Evolutionary conservation across 768 basidiomycete genomes (phyloP), one percentile per base, ranked within the genome.

Genomic region (Podaxis sp.): DNA sequence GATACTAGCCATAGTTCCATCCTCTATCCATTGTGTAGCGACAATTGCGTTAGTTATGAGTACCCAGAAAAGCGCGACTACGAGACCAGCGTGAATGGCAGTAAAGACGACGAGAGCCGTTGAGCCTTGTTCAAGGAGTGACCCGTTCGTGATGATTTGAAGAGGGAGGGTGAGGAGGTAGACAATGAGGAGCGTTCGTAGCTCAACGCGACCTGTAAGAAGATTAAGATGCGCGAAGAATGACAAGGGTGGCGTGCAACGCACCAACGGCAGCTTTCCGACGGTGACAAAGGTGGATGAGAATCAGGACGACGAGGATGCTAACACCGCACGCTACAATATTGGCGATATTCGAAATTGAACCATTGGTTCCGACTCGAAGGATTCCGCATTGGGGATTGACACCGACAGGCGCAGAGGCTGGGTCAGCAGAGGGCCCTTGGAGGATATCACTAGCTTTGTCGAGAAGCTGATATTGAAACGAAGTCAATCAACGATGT

Each of bases 21-120:
- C 96, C 72, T 98, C 96, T 59, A 98, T 91, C 54, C 95, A 72
- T 75, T 99, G 96, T n/a, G 89, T 92, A 39, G 89, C 87, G 22
- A 95, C 83, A 63, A 93, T 75, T 8, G 82, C 90, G 74, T 92
- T 93, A 36, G 82, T 92, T 57, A 93, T 77, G 66, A 94, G 76
- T 6, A 82, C 69, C 91, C 93, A 95, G 71, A 95, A 96, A 3
- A 94, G 75, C 2, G 88, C 83, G 3, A 86, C 87, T 49, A 95
- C 84, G 17, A 88, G 65, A 3, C 88, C 95, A 1, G 91, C 87
- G 66, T 97, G 95, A 8, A 96, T 78, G 0, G 93, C 90, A 0
- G 83, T 85, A 63, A 96, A 67, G 28, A 84, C 84, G 19, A 88
- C 84, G 24, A 96, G 80, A 0, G 85, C 76, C 0, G 83, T 86